Evolutionary conservation across 2,329 filamentous ascomycete species (phyloP), one percentile per base, ranked within the genome.

Genomic region (Rutstroemia sp.): DNA sequence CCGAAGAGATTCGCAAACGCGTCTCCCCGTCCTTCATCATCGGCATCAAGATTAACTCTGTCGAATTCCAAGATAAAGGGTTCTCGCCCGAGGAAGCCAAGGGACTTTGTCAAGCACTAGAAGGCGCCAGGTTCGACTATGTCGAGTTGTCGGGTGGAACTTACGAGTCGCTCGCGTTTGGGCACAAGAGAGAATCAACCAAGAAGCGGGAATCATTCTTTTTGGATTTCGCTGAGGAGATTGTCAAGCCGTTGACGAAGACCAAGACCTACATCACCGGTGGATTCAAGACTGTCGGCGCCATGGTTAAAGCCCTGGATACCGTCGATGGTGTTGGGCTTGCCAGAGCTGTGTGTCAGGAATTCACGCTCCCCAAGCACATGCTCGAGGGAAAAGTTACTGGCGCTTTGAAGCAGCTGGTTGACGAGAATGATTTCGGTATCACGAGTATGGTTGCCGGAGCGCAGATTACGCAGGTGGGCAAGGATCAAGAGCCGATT

Each of bases 81-180:
- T 76, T 81, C 37, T 80, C 77, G 42, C 71, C 86, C 34, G 76
- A 80, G 51, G 84, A 88, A 63, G 72, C 86, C 3, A 70, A 73
- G 30, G 78, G 72, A 5, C 70, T 88, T 1, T 78, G 75, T 67
- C 67, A 71, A 45, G 66, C 74, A 21, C 70, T 82, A 1, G 78
- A 82, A 64, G 65, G 71, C 48, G 74, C 76, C 57, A 68, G 67
- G 7, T 80, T 82, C 51, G 86, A 89, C 68, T 88, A 87, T 61
- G 70, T 89, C 2, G 85, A 89, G 68, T 76, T 89, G 25, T 82
- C 78, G 17, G 86, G 86, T 0, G 86, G 86, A 0, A 78, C 71
- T 0, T 84, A 81, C 60, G 78, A 84, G 60, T 69, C 81, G 56
- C 75, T 81, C 5, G 65, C 58, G 1, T 67, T 68, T 37, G 57